Base-by-base conservation (phyloP, 2,329 filamentous ascomycete genomes). In the Cladosporium austrohemisphaericum region DNA sequence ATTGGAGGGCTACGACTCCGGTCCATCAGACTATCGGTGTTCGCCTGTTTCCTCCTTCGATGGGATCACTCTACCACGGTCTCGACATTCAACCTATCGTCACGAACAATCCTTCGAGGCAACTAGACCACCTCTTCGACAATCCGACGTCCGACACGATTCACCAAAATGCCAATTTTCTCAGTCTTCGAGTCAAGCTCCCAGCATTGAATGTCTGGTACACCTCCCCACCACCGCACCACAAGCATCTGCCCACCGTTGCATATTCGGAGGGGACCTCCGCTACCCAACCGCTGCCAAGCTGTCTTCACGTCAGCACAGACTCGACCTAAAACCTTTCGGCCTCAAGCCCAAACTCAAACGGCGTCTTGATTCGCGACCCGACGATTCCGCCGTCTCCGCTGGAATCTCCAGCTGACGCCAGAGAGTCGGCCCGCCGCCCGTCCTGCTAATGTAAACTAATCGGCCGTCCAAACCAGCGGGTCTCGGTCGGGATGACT, bases 251-350 rank as follows among this genome's bases (percentile, higher is more conserved):
- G 28, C 11, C 28, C 28, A 31, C 28, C 28, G 28, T 31, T 31
- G 28, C n/a, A n/a, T 31, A n/a, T 16, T 35, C 32, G 26, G 23
- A 9, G 14, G 8, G 9, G 10, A 5, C 14, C 38, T 28, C 38
- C 23, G 13, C 41, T 44, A 3, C 25, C 3, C 29, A 25, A 44
- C 41, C 29, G 31, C 29, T 23, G 41, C 41, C 41, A 45, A 45
- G 41, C 41, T 45, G 41, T 45, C 41, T 45, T 45, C 41, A 45
- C 29, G 31, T 10, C 18, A 35, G 41, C 41, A 45, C 41, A 26
- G 41, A 45, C 41, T 26, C 40, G 18, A 32, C 23, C n/a, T 28
- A 14, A 10, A 13, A 36, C 22, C 9, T 23, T 5, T 40, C 22
- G 37, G 37, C 23, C 19, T 16, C 23, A 40, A 40, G 37, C 8